phyloP scores from a whole-genome alignment of 2,329 filamentous ascomycete species.

The Paraconiothyrium sp. region DNA sequence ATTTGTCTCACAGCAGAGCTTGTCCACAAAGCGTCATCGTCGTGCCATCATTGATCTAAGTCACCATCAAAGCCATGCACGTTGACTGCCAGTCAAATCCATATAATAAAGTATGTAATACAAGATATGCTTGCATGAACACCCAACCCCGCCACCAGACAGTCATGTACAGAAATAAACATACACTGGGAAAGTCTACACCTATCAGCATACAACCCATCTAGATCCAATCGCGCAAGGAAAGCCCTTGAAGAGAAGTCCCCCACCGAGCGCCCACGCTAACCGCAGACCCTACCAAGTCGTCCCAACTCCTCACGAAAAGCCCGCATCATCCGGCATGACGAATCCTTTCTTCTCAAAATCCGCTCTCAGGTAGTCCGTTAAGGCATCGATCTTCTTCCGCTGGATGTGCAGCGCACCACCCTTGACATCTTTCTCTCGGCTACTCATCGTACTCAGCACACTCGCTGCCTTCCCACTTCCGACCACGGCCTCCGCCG shows the following conservation, averaged over 20 bases:
- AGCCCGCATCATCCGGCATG: constrained; percentile 56
- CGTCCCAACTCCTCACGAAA: constrained; percentile 30
- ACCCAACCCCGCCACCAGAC: not conserved
- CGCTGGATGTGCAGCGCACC: constrained; percentile 59
- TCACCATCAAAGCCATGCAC: no score
- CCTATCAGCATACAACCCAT: not conserved
- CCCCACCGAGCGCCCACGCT: not conserved
- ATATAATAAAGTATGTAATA: not conserved
- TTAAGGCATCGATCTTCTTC: constrained; percentile 58
- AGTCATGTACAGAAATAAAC: constrained; percentile 1
- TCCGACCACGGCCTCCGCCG: constrained; percentile 8
- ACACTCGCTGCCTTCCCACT: constrained; percentile 34
- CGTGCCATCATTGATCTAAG: no score
- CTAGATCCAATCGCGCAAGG: not conserved
- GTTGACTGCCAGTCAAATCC: no score
- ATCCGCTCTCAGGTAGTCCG: constrained; percentile 54
- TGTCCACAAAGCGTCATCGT: not conserved
- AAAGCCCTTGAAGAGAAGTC: not conserved
- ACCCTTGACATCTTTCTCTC: constrained; percentile 47
- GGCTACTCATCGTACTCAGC: constrained; percentile 48
- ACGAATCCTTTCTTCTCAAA: constrained; percentile 57
- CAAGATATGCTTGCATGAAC: not conserved
- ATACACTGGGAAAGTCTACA: constrained; percentile 10
- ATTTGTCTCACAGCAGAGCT: not conserved
- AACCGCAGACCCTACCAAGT: not conserved